Percentiles rank a stretch among this genome's conserved stretches.
These are phyloP conservation scores for Orbilia oligospora DNA, from an alignment of 2,329 filamentous ascomycete species.

Conservation along the genomic window DNA sequence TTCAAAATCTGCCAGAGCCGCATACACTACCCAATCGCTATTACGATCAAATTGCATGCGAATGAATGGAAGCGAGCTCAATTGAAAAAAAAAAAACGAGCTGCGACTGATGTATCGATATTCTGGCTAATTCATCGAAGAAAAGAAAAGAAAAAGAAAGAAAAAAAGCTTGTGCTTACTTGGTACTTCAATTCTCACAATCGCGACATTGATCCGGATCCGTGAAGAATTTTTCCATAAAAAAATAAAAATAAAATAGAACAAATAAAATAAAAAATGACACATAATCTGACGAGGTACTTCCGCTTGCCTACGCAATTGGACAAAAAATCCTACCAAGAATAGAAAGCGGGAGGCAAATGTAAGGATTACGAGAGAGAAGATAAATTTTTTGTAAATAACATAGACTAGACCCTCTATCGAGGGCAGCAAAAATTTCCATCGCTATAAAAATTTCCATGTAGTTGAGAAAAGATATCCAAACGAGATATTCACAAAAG, in stretches of 20 bases:
- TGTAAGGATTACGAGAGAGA: too few relatives aligned
- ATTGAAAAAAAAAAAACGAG: too few relatives aligned
- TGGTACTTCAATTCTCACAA: background rate
- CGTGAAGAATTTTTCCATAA: too few relatives aligned
- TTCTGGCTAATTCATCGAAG: background rate
- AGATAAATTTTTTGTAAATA: too few relatives aligned
- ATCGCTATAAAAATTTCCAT: conserved; percentile 39
- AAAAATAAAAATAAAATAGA: too few relatives aligned
- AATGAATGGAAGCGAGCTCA: background rate
- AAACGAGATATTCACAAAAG: conserved; percentile 52
- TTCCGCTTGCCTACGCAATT: too few relatives aligned
- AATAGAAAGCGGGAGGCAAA: too few relatives aligned
- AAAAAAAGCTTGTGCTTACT: background rate
- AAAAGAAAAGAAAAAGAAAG: background rate
- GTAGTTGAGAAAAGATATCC: conserved; percentile 48
- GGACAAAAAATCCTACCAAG: too few relatives aligned
- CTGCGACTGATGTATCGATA: too few relatives aligned
- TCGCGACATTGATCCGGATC: background rate
- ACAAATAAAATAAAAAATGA: background rate
- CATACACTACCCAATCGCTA: too few relatives aligned
- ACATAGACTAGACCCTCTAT: conserved; percentile 12
- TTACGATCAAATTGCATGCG: background rate
- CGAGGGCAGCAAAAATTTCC: conserved; percentile 24
- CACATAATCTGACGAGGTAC: too few relatives aligned
- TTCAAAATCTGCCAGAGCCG: too few relatives aligned